Percentiles rank a stretch among this genome's conserved stretches.
These are phyloP conservation scores for Corylus heterophylla DNA, from an alignment of 306 rosid genomes.

Conservation along the genomic window DNA sequence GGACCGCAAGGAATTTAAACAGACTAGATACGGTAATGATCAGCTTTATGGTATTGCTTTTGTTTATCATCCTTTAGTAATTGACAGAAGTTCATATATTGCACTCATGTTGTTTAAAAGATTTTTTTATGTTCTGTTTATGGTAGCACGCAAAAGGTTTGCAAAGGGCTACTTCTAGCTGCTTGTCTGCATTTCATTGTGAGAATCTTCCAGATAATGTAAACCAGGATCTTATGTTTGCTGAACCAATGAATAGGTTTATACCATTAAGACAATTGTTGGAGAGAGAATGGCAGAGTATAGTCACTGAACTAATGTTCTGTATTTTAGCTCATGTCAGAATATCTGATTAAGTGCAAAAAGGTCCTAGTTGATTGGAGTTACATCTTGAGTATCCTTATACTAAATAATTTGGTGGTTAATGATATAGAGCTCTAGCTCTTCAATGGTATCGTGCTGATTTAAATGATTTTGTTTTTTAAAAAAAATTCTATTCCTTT, in stretches of 20 bases:
- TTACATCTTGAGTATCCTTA: neutral
- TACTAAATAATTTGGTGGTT: neutral
- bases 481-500: neutral
- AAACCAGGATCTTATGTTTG: neutral
- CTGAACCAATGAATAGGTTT: neutral
- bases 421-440: neutral
- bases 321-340: neutral
- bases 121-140: neutral
- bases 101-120: neutral
- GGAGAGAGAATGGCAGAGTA: neutral
- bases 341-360: neutral
- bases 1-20: constrained; percentile 96
- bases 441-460: neutral
- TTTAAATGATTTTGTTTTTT: neutral
- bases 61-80: neutral
- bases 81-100: neutral
- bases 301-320: neutral
- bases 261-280: neutral
- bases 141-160: neutral
- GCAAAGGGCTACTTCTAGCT: neutral
- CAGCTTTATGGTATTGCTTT: constrained; percentile 20
- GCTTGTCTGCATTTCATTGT: neutral
- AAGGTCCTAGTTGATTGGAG: neutral
- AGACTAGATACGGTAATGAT: constrained; percentile 93
- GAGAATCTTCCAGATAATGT: neutral